phyloP scores from a whole-genome alignment of 2,329 filamentous ascomycete species.

The Trichophyton simii region DNA sequence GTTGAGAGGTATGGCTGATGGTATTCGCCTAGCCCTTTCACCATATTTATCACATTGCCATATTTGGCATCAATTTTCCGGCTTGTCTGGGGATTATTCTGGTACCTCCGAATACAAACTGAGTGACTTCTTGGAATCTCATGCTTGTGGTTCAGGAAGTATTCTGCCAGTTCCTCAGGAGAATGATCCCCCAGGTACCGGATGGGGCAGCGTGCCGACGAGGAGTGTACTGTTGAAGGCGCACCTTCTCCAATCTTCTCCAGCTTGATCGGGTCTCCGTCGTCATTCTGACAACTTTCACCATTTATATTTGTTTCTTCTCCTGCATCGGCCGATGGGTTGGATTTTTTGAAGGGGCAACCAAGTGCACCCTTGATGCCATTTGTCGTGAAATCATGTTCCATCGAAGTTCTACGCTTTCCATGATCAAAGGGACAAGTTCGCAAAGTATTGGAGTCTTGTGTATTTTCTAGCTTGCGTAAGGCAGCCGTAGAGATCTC shows the following conservation, averaged over 20 bases:
- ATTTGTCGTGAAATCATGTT: slow-evolving; percentile 81
- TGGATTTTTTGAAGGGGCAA: slow-evolving; percentile 61
- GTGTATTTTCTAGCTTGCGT: slow-evolving; percentile 6
- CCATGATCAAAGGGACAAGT: slow-evolving; percentile 34
- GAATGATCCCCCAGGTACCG: slow-evolving; percentile 85
- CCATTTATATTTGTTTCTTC: slow-evolving; percentile 30
- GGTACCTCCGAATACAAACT: slow-evolving; percentile 79
- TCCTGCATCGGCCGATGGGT: slow-evolving; percentile 23
- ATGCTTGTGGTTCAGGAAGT: slow-evolving; percentile 91
- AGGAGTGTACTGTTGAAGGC: slow-evolving; percentile 31
- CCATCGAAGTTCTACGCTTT: slow-evolving; percentile 54
- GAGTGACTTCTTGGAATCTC: slow-evolving; percentile 88
- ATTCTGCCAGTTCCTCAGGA: slow-evolving; percentile 82
- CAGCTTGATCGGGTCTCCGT: slow-evolving; percentile 47
- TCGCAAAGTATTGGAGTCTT: slow-evolving; percentile 12
- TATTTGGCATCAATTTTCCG: slow-evolving; percentile 88
- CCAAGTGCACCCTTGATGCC: slow-evolving; percentile 67
- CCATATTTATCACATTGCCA: slow-evolving; percentile 84
- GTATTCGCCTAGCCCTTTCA: slow-evolving; percentile 73
- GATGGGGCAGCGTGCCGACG: slow-evolving; percentile 69
- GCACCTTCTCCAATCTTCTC: slow-evolving; percentile 32
- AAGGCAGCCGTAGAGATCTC: slow-evolving; percentile 18
- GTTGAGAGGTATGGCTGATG: slow-evolving; percentile 75
- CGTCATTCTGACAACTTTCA: slow-evolving; percentile 39
- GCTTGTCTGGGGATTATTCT: slow-evolving; percentile 73